Evolutionary conservation across 768 basidiomycete species (phyloP), one percentile per base, ranked within the genome.

Genomic region (Amanita muscaria): DNA sequence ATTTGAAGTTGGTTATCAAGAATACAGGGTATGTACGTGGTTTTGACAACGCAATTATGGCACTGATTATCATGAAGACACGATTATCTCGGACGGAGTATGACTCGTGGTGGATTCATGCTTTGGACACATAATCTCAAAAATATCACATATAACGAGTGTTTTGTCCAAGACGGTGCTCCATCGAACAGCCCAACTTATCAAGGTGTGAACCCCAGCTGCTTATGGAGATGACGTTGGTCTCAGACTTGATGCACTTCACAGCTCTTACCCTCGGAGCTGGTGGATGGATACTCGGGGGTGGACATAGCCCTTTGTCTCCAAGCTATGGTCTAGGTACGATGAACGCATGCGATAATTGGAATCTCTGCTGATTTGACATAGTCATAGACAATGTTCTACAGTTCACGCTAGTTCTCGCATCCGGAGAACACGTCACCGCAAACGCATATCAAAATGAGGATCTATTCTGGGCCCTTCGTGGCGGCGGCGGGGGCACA

Each of bases 401-500:
- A 5, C 59, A 77, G 47, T 69, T 75, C 44, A 63, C 57, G 0
- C 49, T 73, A 1, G 68, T 78, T 2, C 67, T 63, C 6, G 60
- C 75, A 4, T 59, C 61, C 6, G 73, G 73, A 3, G 47, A 63
- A 10, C 53, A 62, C 29, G 51, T 71, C 41, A 64, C 52, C 3
- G 67, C 60, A 16, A 77, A 76, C 50, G 49, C 51, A 0, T 56
- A 65, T 51, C 59, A 63, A 31, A 59, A 75, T 47, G 11, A 57
- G 2, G 70, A 77, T 43, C 62, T 77, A 4, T 77, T 73, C 57
- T 78, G 72, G 68, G 74, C 76, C 0, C 51, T 42, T 4, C 41
- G 41, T 12, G 41, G 41, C 10, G 41, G 41, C 31, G 41, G 41
- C 15, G 41, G 73, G 4, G 65, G 69, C 10, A 76, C 70, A 0